These are phyloP conservation scores for Eimeria praecox DNA, from an alignment of 169 alveolate genomes.

Conservation along the genomic window DNA sequence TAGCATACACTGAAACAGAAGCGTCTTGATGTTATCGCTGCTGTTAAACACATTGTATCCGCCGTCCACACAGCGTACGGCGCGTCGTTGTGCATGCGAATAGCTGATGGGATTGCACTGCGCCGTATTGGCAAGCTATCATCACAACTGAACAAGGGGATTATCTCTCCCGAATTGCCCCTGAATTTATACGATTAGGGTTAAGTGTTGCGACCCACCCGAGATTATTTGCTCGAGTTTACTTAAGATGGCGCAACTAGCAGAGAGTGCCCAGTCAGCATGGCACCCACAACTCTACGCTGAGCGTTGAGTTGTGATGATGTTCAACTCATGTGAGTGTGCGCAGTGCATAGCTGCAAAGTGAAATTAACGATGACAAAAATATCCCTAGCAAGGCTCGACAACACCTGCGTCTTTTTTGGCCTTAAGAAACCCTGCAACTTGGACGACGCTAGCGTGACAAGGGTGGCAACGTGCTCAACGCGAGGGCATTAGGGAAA, in stretches of 20 bases:
- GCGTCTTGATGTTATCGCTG: not conserved
- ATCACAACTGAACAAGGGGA: not conserved
- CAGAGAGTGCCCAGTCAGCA: not conserved
- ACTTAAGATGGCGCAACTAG: not conserved
- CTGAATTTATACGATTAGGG: not conserved
- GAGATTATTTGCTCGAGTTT: not conserved
- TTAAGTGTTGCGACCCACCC: not conserved
- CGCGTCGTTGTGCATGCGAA: not conserved
- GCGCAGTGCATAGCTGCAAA: not conserved
- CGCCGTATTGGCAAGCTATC: not conserved
- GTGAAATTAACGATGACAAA: not conserved
- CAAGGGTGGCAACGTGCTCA: not conserved
- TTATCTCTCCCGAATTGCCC: not conserved
- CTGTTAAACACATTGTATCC: not conserved
- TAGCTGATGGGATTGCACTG: not conserved
- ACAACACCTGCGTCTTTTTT: not conserved
- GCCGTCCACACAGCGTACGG: not conserved
- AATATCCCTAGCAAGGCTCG: not conserved
- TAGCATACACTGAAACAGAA: not conserved
- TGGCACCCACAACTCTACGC: not conserved
- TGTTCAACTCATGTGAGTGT: not conserved
- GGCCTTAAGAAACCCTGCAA: not conserved
- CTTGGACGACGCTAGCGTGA: not conserved
- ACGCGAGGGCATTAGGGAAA: not conserved
- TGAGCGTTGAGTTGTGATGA: not conserved